These are phyloP conservation scores for Starmerella sirachaensis DNA, from an alignment of 805 yeast genomes.

Conservation along the genomic window DNA sequence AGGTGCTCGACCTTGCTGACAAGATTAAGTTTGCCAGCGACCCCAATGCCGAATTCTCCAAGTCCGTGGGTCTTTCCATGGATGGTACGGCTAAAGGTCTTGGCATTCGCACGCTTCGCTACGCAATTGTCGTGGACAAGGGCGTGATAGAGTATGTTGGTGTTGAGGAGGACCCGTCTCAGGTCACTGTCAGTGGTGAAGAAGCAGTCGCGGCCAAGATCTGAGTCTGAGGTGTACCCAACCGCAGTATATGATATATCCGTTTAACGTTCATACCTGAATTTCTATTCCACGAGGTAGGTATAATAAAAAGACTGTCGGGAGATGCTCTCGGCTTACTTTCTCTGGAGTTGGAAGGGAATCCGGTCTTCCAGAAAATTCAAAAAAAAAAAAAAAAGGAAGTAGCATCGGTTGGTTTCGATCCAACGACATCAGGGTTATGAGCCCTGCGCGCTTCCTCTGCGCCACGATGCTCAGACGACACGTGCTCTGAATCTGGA, in stretches of 20 bases:
- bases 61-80: conserved; percentile 44
- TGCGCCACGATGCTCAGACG: conserved; percentile 36
- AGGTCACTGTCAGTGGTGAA: conserved; percentile 36
- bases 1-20: conserved; percentile 30
- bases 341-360: too few relatives aligned
- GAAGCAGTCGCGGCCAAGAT: conserved; percentile 35
- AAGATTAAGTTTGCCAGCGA: conserved; percentile 50
- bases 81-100: conserved; percentile 44
- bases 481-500: too few relatives aligned
- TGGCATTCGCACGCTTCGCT: conserved; percentile 55
- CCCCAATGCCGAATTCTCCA: conserved; percentile 48
- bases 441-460: conserved; percentile 94
- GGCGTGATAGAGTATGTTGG: conserved; percentile 44
- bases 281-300: too few relatives aligned
- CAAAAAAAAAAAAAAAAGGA: conserved; percentile 26
- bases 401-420: conserved; percentile 80
- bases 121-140: conserved; percentile 55
- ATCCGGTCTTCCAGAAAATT: too few relatives aligned
- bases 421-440: conserved; percentile 90
- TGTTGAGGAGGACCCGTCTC: conserved; percentile 34
- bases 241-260: too few relatives aligned
- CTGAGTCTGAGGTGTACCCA: conserved; percentile 13
- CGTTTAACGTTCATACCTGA: too few relatives aligned
- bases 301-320: too few relatives aligned
- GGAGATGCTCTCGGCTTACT: too few relatives aligned